Evolutionary conservation across 768 basidiomycete species (phyloP), one percentile per base, ranked within the genome.

Genomic region (Xerocomus spinulosus): DNA sequence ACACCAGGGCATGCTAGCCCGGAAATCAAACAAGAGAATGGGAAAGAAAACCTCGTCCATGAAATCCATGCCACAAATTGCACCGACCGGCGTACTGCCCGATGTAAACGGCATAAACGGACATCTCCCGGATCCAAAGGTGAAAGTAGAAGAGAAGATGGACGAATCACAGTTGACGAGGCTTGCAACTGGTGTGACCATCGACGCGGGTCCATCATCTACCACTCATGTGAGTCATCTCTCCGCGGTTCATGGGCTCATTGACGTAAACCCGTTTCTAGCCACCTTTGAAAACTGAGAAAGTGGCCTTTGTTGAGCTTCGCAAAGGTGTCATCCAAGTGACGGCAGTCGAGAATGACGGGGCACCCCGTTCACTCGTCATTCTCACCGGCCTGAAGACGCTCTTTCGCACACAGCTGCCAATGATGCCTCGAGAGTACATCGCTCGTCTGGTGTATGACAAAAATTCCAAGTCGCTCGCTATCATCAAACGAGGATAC

Each of bases 341-440:
- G 44, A 78, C 79, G 0, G 81, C 92, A 17, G 90, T 96, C 1
- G 82, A 87, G 53, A 95, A 95, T 54, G 87, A 95, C 59, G 73
- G 76, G 21, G 70, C 81, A 37, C 81, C 87, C 3, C 80, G 83
- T 25, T 90, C 90, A 2, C 71, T 85, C 23, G 80, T 97, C 46
- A 83, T 98, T 49, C 79, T 98, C 44, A 92, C 92, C 4, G 91
- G 92, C n/a, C 74, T 98, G 49, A 98, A 97, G 70, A 93, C 91
- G 9, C 82, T 98, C 14, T 98, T 99, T 62, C 95, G 96, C 61
- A 89, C 90, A 56, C 96, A 99, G 66, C 70, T 99, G 2, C 96
- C 96, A 7, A 97, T 97, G 69, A 98, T 99, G 96, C 96, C 96
- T 12, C 77, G 92, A 60, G 96, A 98, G 64, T 99, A 99, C 63